phyloP scores from a whole-genome alignment of 768 basidiomycete species.

The Lactarius psammicola region DNA sequence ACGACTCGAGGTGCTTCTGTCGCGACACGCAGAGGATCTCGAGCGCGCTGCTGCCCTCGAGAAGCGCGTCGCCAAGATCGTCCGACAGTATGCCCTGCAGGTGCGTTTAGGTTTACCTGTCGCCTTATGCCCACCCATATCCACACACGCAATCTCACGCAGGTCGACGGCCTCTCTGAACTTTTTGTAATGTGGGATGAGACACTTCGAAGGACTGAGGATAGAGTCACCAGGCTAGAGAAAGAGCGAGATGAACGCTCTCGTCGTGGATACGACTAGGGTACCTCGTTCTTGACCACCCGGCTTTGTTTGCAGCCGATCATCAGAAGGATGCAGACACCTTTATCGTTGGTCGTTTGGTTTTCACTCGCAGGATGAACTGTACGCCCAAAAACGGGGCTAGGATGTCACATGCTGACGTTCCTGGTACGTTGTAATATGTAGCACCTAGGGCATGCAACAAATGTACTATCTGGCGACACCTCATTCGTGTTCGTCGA shows the following conservation, averaged over 20 bases:
- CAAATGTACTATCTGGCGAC: background rate
- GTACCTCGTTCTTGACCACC: background rate
- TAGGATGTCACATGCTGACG: background rate
- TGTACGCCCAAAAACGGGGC: background rate
- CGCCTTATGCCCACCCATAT: background rate
- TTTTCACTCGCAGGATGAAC: background rate
- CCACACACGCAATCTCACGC: background rate
- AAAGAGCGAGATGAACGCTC: conserved; percentile 57
- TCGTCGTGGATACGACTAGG: conserved; percentile 55
- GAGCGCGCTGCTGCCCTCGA: conserved; percentile 60
- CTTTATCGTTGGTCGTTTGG: background rate
- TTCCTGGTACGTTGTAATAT: background rate
- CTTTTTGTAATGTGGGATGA: conserved; percentile 87
- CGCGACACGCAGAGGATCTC: conserved; percentile 59
- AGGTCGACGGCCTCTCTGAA: conserved; percentile 82
- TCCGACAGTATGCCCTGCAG: conserved; percentile 69
- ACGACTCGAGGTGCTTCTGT: conserved; percentile 60
- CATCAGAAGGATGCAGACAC: background rate
- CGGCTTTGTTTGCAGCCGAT: background rate
- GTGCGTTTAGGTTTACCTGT: conserved; percentile 40
- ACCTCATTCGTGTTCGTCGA: background rate
- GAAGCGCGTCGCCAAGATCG: conserved; percentile 57
- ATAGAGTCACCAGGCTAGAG: conserved; percentile 55
- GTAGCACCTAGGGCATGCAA: background rate
- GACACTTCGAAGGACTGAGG: conserved; percentile 63